These are phyloP conservation scores for Prototheca wickerhamii DNA, from an alignment of 163 green algal genomes.

Conservation along the genomic window DNA sequence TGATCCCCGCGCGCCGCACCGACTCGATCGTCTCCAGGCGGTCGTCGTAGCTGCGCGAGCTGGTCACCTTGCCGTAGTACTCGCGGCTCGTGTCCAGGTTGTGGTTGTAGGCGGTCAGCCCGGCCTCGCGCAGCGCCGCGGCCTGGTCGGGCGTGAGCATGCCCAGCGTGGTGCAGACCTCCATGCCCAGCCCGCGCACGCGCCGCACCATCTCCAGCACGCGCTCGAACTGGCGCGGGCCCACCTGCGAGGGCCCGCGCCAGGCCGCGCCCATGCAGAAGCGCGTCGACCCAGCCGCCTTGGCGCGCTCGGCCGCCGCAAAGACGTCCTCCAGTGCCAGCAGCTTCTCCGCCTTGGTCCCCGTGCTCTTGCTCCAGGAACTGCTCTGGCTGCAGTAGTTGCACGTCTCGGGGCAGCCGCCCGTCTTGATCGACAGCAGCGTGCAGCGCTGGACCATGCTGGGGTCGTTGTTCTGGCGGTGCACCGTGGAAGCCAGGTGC, in stretches of 20 bases:
- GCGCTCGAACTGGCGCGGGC: slow-evolving; percentile 74
- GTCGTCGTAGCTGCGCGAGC: slow-evolving; percentile 90
- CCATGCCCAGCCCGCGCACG: slow-evolving; percentile 69
- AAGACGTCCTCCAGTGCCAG: slow-evolving; percentile 89
- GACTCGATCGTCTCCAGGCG: slow-evolving; percentile 78
- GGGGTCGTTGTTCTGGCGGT: slow-evolving; percentile 88
- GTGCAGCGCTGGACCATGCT: slow-evolving; percentile 94
- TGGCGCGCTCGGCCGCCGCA: slow-evolving; percentile 73
- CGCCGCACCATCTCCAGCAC: slow-evolving; percentile 81
- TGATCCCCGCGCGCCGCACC: slow-evolving; percentile 90
- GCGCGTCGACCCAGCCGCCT: slow-evolving; percentile 86
- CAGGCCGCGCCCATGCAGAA: slow-evolving; percentile 99
- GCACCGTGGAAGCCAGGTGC: slow-evolving; percentile 71
- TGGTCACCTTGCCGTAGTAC: slow-evolving; percentile 92
- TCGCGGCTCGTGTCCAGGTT: slow-evolving; percentile 95
- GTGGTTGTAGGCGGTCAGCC: slow-evolving; percentile 99
- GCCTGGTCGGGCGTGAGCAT: slow-evolving; percentile 90
- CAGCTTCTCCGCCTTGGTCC: slow-evolving; percentile 88
- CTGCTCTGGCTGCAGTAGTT: slow-evolving; percentile 92
- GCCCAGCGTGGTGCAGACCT: slow-evolving; percentile 96
- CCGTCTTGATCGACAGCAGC: slow-evolving; percentile 97
- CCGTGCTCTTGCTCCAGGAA: slow-evolving; percentile 70
- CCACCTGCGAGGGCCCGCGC: slow-evolving; percentile 86
- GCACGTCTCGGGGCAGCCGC: slow-evolving; percentile 97
- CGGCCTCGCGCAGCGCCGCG: slow-evolving; percentile 73